Evolutionary conservation across 1,284 basidiomycete species (phyloP).

Genomic region (Inonotus hispidus): DNA sequence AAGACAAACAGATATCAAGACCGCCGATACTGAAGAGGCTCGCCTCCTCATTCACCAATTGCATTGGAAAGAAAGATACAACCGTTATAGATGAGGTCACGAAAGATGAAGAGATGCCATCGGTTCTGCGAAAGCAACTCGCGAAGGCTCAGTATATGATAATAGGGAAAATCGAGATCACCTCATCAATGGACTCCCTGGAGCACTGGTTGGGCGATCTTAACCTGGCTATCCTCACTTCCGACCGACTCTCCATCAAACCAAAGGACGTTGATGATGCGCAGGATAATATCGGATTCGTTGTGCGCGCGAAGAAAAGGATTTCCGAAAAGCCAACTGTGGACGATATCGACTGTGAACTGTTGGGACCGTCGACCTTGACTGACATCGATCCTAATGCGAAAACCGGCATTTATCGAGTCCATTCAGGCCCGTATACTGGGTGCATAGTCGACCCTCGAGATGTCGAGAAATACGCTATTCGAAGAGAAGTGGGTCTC

Average conservation of each 20-base stretch:
- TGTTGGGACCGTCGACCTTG: not conserved
- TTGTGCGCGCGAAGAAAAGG: not conserved
- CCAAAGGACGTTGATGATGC: not conserved
- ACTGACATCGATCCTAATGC: not conserved
- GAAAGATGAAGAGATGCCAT: not conserved
- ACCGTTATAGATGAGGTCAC: not conserved
- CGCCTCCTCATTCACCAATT: not conserved
- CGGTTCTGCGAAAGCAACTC: not conserved
- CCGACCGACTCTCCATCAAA: not conserved
- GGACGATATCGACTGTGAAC: not conserved
- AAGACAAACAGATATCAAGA: not conserved
- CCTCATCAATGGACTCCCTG: not conserved
- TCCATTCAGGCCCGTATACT: not conserved
- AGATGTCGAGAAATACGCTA: not conserved
- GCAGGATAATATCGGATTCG: not conserved
- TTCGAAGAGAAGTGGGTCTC: not conserved
- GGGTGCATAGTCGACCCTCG: slow-evolving; percentile 8
- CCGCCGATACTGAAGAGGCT: not conserved
- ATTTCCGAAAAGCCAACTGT: not conserved
- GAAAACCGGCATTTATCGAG: not conserved
- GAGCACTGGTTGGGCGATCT: not conserved
- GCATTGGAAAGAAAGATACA: not conserved
- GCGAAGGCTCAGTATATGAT: not conserved
- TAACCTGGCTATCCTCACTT: not conserved
- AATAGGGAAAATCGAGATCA: not conserved